phyloP scores from a whole-genome alignment of 1,284 basidiomycete genomes.

The Trametes sp. region DNA sequence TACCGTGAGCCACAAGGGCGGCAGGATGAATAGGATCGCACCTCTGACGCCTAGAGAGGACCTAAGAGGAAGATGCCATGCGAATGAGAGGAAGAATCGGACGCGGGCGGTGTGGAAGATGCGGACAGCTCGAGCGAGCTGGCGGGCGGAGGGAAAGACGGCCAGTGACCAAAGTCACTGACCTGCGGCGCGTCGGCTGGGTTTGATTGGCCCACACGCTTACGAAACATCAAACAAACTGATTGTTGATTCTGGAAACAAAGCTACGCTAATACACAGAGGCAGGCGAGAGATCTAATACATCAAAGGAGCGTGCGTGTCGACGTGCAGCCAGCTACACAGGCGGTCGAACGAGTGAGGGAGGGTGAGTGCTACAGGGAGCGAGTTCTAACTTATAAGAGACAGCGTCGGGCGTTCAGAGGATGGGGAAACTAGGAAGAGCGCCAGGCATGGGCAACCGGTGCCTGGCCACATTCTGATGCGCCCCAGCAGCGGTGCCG shows the following conservation, averaged over 20 bases:
- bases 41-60: conserved; percentile 37
- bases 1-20: conserved; percentile 25
- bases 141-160: conserved; percentile 13
- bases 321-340: conserved; percentile 7
- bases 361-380: neutral
- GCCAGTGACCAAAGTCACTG: conserved; percentile 19
- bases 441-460: neutral
- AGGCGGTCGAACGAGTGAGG: neutral
- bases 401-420: too few relatives aligned
- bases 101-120: conserved; percentile 14
- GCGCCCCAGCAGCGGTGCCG: conserved; percentile 19
- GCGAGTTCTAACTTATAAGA: too few relatives aligned
- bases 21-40: conserved; percentile 22
- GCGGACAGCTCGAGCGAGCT: conserved; percentile 36
- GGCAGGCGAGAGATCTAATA: conserved; percentile 1
- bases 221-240: conserved; percentile 35
- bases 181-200: conserved; percentile 29
- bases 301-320: conserved; percentile 20
- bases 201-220: conserved; percentile 38
- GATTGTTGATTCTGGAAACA: conserved; percentile 30
- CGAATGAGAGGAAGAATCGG: conserved; percentile 24
- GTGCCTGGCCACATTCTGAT: conserved; percentile 21
- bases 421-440: neutral
- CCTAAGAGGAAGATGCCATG: conserved; percentile 40
- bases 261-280: conserved; percentile 11